Evolutionary conservation across 352 stramenopile genomes (phyloP).

Genomic region (Halophytophthora polymorphica): DNA sequence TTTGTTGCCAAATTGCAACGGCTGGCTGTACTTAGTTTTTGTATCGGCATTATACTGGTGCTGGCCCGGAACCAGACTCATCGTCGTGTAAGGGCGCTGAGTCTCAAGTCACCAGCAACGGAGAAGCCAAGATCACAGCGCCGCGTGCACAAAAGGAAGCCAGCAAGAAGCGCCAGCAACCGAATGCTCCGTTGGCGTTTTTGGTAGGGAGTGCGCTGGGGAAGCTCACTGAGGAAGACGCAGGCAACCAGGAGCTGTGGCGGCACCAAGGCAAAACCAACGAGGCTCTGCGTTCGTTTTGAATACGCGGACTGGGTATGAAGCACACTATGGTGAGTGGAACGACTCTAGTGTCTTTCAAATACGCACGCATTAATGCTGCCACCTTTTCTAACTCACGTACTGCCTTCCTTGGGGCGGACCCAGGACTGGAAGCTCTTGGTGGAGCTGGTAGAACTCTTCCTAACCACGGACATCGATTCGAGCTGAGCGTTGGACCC

Average conservation of each 20-base stretch:
- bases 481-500: slow-evolving; percentile 5
- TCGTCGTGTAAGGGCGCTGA: too few relatives aligned
- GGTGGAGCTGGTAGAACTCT: slow-evolving; percentile 58
- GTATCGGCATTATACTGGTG: too few relatives aligned
- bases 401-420: not conserved
- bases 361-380: not conserved
- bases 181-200: slow-evolving; percentile 50
- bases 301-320: slow-evolving; percentile 13
- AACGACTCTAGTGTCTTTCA: not conserved
- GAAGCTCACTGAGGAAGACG: slow-evolving; percentile 18
- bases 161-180: slow-evolving; percentile 39
- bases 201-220: slow-evolving; percentile 49
- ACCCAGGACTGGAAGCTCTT: slow-evolving; percentile 53
- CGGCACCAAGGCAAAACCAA: slow-evolving; percentile 23
- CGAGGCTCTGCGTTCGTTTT: slow-evolving; percentile 30
- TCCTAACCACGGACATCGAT: slow-evolving; percentile 37
- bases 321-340: slow-evolving; percentile 11
- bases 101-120: too few relatives aligned
- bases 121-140: too few relatives aligned
- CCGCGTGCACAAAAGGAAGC: too few relatives aligned
- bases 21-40: too few relatives aligned
- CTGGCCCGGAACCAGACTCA: too few relatives aligned
- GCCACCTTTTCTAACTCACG: not conserved
- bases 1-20: too few relatives aligned
- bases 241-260: slow-evolving; percentile 6